Conservation (phyloP, 75 land plant species). For the Adiantum capillusveneris region DNA sequence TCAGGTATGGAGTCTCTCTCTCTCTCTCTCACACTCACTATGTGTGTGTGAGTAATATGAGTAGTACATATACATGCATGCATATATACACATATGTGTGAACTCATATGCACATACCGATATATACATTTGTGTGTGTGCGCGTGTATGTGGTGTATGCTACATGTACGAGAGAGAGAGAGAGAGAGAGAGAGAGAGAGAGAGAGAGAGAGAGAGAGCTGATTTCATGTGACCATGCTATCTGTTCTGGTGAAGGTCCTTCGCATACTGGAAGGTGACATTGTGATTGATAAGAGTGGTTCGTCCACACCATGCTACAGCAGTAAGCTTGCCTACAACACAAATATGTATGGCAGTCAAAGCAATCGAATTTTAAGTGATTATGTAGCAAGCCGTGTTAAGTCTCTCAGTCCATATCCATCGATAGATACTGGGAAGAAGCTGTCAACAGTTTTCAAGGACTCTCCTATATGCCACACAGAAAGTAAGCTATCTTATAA, state of each 20-base stretch:
- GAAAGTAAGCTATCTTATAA: conserved; percentile 23
- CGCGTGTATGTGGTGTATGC: too few relatives aligned
- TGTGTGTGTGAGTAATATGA: too few relatives aligned
- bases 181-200: too few relatives aligned
- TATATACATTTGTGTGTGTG: too few relatives aligned
- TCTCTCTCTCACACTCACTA: too few relatives aligned
- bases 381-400: not conserved
- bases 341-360: conserved; percentile 7
- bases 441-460: conserved; percentile 2
- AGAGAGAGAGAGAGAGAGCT: too few relatives aligned
- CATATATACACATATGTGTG: too few relatives aligned
- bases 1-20: conserved; percentile 55
- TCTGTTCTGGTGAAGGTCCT: conserved; percentile 40
- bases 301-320: conserved; percentile 42
- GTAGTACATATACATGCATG: too few relatives aligned
- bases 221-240: too few relatives aligned
- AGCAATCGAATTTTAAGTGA: conserved; percentile 4
- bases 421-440: not conserved
- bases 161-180: too few relatives aligned
- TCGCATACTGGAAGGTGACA: conserved; percentile 80
- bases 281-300: conserved; percentile 40
- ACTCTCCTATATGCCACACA: not conserved
- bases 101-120: too few relatives aligned
- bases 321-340: conserved; percentile 34
- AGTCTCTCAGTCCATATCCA: not conserved